These are phyloP conservation scores for Nannizziopsis arthrosporioides DNA, from an alignment of 2,329 filamentous ascomycete genomes.

Conservation along the genomic window DNA sequence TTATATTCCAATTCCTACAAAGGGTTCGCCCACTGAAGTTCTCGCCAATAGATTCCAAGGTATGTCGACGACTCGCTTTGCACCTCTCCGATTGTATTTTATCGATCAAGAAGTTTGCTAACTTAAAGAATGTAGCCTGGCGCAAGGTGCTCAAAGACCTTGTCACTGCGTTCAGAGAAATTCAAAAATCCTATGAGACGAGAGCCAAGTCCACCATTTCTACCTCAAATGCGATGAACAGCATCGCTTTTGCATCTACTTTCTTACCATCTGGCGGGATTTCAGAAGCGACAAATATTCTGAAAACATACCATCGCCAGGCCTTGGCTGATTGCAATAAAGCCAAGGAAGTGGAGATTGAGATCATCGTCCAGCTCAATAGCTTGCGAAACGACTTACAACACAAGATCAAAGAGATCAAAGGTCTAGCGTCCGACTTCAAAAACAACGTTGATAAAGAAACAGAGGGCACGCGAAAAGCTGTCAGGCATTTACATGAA, in stretches of 20 bases:
- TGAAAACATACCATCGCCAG: conserved; percentile 72
- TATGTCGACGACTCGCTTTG: conserved; percentile 34
- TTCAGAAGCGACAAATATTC: conserved; percentile 68
- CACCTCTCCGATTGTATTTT: conserved; percentile 4
- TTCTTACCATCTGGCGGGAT: conserved; percentile 77
- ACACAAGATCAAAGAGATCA: conserved; percentile 98
- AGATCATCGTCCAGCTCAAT: conserved; percentile 78
- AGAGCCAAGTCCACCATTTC: conserved; percentile 72
- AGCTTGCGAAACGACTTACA: conserved; percentile 77
- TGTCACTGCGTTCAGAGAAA: conserved; percentile 85
- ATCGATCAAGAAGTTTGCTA: not conserved
- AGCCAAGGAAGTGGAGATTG: conserved; percentile 77
- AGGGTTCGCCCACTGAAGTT: conserved; percentile 75
- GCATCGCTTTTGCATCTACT: conserved; percentile 58
- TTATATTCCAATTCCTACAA: conserved; percentile 77
- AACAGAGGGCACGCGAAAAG: conserved; percentile 70
- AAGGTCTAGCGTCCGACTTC: conserved; percentile 83
- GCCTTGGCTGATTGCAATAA: conserved; percentile 72
- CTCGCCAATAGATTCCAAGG: conserved; percentile 81
- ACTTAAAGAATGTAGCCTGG: conserved; percentile 55
- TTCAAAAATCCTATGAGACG: conserved; percentile 78
- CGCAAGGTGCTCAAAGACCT: conserved; percentile 89
- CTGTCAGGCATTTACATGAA: conserved; percentile 71
- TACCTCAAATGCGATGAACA: conserved; percentile 72
- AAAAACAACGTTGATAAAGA: conserved; percentile 95